Conservation (phyloP, 352 stramenopile genomes). For the Phytophthora litchii region DNA sequence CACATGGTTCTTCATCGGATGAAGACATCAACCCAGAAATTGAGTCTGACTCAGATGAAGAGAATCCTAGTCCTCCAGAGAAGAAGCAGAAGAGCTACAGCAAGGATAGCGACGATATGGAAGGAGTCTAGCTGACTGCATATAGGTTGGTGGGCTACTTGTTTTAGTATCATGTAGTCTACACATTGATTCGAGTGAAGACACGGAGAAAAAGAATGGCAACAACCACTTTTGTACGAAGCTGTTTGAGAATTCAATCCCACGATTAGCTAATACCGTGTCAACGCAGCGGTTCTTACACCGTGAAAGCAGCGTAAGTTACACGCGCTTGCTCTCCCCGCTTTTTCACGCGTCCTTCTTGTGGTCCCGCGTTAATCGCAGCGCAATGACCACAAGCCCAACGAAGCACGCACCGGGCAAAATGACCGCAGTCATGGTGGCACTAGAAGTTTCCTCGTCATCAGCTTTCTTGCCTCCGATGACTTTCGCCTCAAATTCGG, state of each 20-base stretch:
- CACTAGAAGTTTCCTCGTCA: constrained; percentile 22
- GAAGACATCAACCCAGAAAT: constrained; percentile 67
- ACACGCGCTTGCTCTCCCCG: constrained; percentile 9
- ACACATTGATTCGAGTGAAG: constrained; percentile 12
- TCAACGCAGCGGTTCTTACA: too few relatives aligned
- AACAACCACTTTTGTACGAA: constrained; percentile 21
- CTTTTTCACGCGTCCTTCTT: constrained; percentile 70
- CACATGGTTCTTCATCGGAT: constrained; percentile 50
- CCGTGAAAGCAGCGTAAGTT: too few relatives aligned
- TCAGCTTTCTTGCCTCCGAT: constrained; percentile 38
- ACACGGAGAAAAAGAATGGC: constrained; percentile 12
- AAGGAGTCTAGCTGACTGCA: constrained; percentile 41
- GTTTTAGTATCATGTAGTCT: constrained; percentile 24
- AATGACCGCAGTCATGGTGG: constrained; percentile 42
- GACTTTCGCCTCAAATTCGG: constrained; percentile 46
- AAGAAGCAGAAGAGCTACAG: constrained; percentile 49
- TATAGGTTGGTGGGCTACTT: constrained; percentile 17
- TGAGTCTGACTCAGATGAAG: constrained; percentile 67
- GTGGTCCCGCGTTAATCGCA: constrained; percentile 67
- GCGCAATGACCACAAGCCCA: constrained; percentile 52
- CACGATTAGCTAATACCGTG: constrained; percentile 10
- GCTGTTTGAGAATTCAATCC: constrained; percentile 1
- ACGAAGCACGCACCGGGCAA: constrained; percentile 62
- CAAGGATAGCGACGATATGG: constrained; percentile 53
- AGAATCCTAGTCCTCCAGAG: constrained; percentile 50